Evolutionary conservation across 495 filamentous ascomycete species (phyloP).

Genomic region (Halenospora varia): DNA sequence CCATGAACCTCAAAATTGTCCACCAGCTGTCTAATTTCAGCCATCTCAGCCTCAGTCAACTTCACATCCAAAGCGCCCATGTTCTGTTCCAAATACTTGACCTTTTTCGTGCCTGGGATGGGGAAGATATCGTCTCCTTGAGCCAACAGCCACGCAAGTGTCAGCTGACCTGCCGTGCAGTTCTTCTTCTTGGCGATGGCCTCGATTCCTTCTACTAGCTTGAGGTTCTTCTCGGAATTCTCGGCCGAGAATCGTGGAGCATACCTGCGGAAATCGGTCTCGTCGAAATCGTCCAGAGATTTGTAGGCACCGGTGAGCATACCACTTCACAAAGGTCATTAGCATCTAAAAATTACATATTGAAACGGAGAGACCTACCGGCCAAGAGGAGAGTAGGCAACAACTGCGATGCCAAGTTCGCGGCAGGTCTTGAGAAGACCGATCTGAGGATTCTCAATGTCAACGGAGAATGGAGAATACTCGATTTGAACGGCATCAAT

Average conservation of each 20-base stretch:
- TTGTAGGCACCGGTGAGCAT: slow-evolving; percentile 18
- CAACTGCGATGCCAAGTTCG: slow-evolving; percentile 62
- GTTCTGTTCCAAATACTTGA: slow-evolving; percentile 38
- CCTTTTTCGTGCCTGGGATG: slow-evolving; percentile 45
- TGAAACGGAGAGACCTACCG: too few species aligned
- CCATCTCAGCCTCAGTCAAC: too few species aligned
- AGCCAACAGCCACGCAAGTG: slow-evolving; percentile 58
- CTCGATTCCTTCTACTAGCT: slow-evolving; percentile 53
- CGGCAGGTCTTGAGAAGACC: slow-evolving; percentile 45
- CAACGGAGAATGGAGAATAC: slow-evolving; percentile 53
- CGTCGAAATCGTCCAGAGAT: slow-evolving; percentile 6
- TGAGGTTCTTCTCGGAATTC: slow-evolving; percentile 67
- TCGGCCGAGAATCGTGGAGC: slow-evolving; percentile 57
- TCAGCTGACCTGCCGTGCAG: slow-evolving; percentile 67
- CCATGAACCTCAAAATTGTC: too few species aligned
- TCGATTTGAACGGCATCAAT: slow-evolving; percentile 58
- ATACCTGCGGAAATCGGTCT: neutral
- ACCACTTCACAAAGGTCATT: slow-evolving; percentile 24
- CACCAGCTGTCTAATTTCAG: too few species aligned
- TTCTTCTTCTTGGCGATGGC: slow-evolving; percentile 42
- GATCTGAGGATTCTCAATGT: slow-evolving; percentile 46
- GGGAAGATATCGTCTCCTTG: slow-evolving; percentile 41
- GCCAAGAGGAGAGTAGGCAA: slow-evolving; percentile 58
- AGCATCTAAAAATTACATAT: too few species aligned
- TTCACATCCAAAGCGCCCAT: slow-evolving; percentile 24